Base-by-base conservation (phyloP, 73 alveolate genomes). In the Uronychia setigera region DNA sequence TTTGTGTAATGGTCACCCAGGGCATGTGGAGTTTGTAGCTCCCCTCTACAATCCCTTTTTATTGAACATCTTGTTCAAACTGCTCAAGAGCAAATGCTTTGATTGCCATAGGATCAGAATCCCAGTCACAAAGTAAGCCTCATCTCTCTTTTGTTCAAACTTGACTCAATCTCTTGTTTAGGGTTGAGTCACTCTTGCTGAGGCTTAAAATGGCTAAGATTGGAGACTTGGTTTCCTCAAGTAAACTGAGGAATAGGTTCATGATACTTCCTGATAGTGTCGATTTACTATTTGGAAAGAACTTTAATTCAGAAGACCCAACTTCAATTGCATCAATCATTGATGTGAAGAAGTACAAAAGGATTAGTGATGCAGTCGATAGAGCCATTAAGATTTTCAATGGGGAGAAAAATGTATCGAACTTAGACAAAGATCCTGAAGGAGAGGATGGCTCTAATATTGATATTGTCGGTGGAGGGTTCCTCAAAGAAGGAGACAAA, bases 1-100 rank as follows among this genome's bases (percentile, higher is more conserved):
- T 29, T 88, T 91, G 80, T 95, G 98, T 75, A 94, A 96, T 46
- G 98, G 98, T 29, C 98, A 95, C 80, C 75, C 84, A 35, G 98
- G 98, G 29, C 96, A 95, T 83, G 88, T 95, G 32, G 95, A 95
- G 77, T 83, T 95, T 33, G 84, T 91, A 30, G 92, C 91, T 29
- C 95, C 98, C 28, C 87, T 92, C 80, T 95, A 92, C 83, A 95
- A 95, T 79, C 98, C 98, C 29, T 95, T 92, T 90, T 35, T 93
- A 77, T 87, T 95, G 26, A 88, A 86, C 59, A 60, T 89, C 59
- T 83, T 92, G 60, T 90, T 90, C 91, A 89, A 91, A 59, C 91
- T 95, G 32, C 78, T 95, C 81, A 92, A 93, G 83, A 46, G 94
- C 35, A 95, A 91, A 84, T 93, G 97, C 59, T 19, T 88, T 32